Conservation (phyloP, 176 grass and related monocot species). For the Alloteropsis semialata region DNA sequence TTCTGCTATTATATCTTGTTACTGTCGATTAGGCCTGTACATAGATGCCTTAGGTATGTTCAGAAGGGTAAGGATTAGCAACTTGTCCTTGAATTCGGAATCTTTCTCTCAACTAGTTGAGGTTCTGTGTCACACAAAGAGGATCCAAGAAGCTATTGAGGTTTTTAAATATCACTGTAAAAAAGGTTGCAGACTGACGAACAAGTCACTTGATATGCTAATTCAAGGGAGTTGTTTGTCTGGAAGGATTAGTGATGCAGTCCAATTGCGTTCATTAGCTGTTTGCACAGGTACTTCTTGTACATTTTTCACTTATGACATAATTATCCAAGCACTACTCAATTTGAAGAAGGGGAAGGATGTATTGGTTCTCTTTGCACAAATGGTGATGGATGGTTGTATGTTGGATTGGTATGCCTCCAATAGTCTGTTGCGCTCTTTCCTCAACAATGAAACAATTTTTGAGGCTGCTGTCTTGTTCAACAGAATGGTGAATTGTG, state of each 20-base stretch:
- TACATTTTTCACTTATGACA: constrained; percentile 34
- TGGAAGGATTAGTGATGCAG: constrained; percentile 49
- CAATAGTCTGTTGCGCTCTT: constrained; percentile 39
- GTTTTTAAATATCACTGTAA: constrained; percentile 49
- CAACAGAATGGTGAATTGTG: constrained; percentile 55
- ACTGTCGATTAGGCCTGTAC: constrained; percentile 39
- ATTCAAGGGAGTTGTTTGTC: constrained; percentile 41
- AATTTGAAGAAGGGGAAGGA: constrained; percentile 48
- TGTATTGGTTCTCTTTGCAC: constrained; percentile 44
- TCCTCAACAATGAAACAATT: constrained; percentile 40
- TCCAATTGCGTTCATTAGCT: constrained; percentile 43
- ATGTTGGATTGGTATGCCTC: constrained; percentile 34
- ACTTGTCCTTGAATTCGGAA: constrained; percentile 50
- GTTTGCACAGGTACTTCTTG: constrained; percentile 40
- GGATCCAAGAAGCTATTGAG: constrained; percentile 39
- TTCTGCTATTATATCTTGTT: constrained; percentile 62
- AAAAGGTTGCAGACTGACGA: constrained; percentile 39
- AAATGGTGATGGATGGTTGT: constrained; percentile 61
- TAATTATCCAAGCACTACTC: constrained; percentile 43
- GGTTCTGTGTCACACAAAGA: constrained; percentile 41
- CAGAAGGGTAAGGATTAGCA: constrained; percentile 33
- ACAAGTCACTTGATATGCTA: constrained; percentile 33
- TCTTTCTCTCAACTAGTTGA: constrained; percentile 51
- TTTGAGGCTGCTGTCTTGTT: constrained; percentile 43
- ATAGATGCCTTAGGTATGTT: constrained; percentile 45